phyloP scores from a whole-genome alignment of 148 eudicot species.

The Linanthus parryae region DNA sequence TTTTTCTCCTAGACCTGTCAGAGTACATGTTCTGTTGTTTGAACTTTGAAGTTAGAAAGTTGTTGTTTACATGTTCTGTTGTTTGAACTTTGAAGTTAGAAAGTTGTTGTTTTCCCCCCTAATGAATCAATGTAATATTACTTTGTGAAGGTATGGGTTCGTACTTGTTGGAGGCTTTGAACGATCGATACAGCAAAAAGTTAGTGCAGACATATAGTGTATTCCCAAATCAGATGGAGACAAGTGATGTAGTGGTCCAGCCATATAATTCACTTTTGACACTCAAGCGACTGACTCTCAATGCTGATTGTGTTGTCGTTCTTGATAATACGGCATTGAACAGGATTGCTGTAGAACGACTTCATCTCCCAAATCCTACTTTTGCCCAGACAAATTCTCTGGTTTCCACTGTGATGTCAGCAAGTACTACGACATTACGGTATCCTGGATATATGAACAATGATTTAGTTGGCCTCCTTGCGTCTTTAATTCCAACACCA shows the following conservation, averaged over 20 bases:
- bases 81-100: too few relatives aligned
- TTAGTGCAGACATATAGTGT: constrained; percentile 99
- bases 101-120: too few relatives aligned
- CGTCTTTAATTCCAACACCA: constrained; percentile 98
- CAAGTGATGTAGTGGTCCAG: constrained; percentile 96
- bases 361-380: constrained; percentile 85
- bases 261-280: constrained; percentile 97
- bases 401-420: constrained; percentile 99
- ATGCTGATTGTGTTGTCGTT: constrained; percentile 99
- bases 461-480: constrained; percentile 98
- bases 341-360: constrained; percentile 97
- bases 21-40: too few relatives aligned
- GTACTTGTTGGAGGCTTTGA: constrained; percentile 87
- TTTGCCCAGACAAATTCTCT: constrained; percentile 94
- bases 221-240: constrained; percentile 94
- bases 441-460: constrained; percentile 99
- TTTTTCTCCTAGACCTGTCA: too few relatives aligned
- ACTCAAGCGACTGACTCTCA: constrained; percentile 86
- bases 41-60: too few relatives aligned
- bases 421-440: constrained; percentile 96
- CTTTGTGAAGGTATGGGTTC: constrained; percentile 88
- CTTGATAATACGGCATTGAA: constrained; percentile 97
- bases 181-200: constrained; percentile 98
- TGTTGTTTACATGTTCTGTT: too few relatives aligned
- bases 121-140: too few relatives aligned